Evolutionary conservation across 768 basidiomycete species (phyloP).

Genomic region (Rossbeevera mucosa): DNA sequence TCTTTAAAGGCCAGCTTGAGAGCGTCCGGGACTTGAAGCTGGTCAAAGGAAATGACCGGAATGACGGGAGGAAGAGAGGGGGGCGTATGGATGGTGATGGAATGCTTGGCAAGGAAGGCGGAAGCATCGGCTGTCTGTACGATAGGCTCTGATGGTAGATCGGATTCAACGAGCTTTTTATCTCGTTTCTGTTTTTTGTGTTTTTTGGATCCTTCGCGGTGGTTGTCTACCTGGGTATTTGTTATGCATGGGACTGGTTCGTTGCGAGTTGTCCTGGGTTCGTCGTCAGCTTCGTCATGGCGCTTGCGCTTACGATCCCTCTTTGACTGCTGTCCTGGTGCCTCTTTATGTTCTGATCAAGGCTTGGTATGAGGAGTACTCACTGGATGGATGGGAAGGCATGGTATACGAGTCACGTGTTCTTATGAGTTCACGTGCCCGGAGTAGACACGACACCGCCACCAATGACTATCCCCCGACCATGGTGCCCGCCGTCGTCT

Average conservation of each 20-base stretch:
- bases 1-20: slow-evolving; percentile 59
- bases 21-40: slow-evolving; percentile 60
- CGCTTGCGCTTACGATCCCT: slow-evolving; percentile 26
- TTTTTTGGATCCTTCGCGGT: slow-evolving; percentile 22
- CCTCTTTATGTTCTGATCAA: no score
- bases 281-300: slow-evolving; percentile 1
- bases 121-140: slow-evolving; percentile 38
- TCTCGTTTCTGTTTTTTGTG: slow-evolving; percentile 26
- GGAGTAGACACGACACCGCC: slow-evolving; percentile 17
- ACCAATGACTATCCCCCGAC: slow-evolving; percentile 11
- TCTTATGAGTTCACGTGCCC: slow-evolving; percentile 7
- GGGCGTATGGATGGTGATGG: slow-evolving; percentile 65
- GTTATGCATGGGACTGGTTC: no score
- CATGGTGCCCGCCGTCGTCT: slow-evolving; percentile 23
- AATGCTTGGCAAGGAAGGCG: slow-evolving; percentile 66
- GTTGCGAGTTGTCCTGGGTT: no score
- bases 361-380: no score
- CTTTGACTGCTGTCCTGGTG: no score
- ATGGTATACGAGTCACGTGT: no score
- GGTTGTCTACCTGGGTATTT: no score
- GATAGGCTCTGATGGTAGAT: slow-evolving; percentile 14
- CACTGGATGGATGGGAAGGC: no score
- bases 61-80: slow-evolving; percentile 40
- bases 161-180: slow-evolving; percentile 1
- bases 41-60: slow-evolving; percentile 72